Evolutionary conservation across 192 early-diverging fungal genomes (phyloP), one percentile per base, ranked within the genome.

Genomic region (Umbelopsis sp.): DNA sequence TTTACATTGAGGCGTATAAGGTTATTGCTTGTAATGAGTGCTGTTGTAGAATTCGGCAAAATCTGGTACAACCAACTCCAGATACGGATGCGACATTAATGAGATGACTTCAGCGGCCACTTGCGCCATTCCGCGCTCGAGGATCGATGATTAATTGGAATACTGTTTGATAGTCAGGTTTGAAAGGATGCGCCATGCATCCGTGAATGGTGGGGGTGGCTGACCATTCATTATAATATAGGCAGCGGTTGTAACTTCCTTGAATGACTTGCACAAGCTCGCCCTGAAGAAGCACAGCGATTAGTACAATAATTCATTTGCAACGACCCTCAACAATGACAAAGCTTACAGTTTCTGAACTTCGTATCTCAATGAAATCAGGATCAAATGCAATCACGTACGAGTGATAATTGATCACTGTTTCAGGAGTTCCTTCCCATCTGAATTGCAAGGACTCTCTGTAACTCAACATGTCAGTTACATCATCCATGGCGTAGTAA

Each of bases 311-410:
- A 25, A 64, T n/a, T n/a, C n/a, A 30, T 20, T 20, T 47, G 21
- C 21, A 71, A 48, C 8, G 23, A 20, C 13, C 4, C 23, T 7
- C 44, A 18, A 8, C 44, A 53, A 53, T 20, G 3, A 30, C 27
- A 20, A 52, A 53, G 2, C 66, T 78, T 68, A 78, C 93, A 2
- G 92, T 94, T 74, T 93, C 89, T 1, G 91, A 83, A 69, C 95
- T 80, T 47, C 91, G 89, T 25, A 98, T 83, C 80, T 98, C 97
- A 68, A 98, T 93, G 68, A 97, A 95, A 51, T 83, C 85, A 10
- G 88, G 83, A 48, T 97, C 95, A 78, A 93, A 97, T 0, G 94
- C 97, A 67, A 98, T 79, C 30, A 98, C 79, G 76, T 93, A 97
- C n/a, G 94, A 95, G 47, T 92, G 79, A 21, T 85, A 81, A 15